phyloP scores from a whole-genome alignment of 768 basidiomycete genomes.

The Pisolithus marmoratus region DNA sequence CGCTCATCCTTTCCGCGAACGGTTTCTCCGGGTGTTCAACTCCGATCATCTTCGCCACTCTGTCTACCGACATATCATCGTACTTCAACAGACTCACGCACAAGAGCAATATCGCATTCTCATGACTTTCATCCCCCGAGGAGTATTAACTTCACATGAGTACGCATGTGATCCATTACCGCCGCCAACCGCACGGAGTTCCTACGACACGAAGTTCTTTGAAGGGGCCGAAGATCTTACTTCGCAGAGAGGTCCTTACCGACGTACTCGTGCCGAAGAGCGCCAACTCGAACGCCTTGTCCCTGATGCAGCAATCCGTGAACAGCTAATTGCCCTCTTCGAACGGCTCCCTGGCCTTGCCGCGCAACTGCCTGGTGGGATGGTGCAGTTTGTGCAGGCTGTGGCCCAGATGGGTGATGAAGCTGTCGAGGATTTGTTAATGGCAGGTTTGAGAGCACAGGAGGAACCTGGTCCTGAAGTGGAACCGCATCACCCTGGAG shows the following conservation, averaged over 20 bases:
- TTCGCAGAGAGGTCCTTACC: conserved; percentile 22
- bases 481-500: conserved; percentile 18
- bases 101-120: conserved; percentile 37
- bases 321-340: conserved; percentile 57
- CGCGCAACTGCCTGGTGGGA: conserved; percentile 56
- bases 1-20: conserved; percentile 22
- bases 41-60: conserved; percentile 41
- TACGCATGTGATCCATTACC: conserved; percentile 87
- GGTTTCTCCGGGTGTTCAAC: conserved; percentile 35
- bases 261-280: conserved; percentile 41
- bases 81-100: conserved; percentile 58
- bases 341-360: conserved; percentile 51
- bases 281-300: conserved; percentile 50
- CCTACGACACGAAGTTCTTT: conserved; percentile 77
- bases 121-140: conserved; percentile 65
- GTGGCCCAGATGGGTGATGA: conserved; percentile 51
- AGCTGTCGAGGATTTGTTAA: conserved; percentile 55
- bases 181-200: conserved; percentile 51
- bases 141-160: conserved; percentile 45
- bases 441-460: conserved; percentile 38
- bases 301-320: conserved; percentile 51
- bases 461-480: conserved; percentile 21
- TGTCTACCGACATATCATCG: conserved; percentile 70
- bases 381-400: conserved; percentile 58
- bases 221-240: conserved; percentile 50